These are phyloP conservation scores for Rhododendron williamsianum DNA, from an alignment of 148 eudicot genomes.

Conservation along the genomic window DNA sequence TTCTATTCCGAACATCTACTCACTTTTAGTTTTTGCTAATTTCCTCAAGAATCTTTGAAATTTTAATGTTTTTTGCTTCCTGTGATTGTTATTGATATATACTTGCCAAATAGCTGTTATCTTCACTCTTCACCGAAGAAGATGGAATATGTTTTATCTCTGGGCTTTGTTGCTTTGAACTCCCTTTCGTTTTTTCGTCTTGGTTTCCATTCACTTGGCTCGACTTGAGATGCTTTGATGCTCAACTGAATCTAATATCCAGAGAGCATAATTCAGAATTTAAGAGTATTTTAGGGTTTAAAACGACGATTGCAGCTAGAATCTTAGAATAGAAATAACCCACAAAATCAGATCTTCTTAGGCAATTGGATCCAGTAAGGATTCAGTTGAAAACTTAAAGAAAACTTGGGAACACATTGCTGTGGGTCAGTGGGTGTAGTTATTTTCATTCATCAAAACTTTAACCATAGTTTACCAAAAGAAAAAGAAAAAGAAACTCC, in stretches of 20 bases:
- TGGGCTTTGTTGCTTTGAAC: background rate
- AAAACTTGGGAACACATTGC: background rate
- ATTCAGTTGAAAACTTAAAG: background rate
- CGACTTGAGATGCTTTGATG: background rate
- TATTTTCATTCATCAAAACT: background rate
- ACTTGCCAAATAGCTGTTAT: background rate
- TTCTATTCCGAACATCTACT: background rate
- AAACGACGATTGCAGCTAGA: background rate
- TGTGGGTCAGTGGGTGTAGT: background rate
- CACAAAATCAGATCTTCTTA: background rate
- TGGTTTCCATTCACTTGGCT: background rate
- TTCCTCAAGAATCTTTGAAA: conserved; percentile 8
- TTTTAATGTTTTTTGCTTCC: background rate
- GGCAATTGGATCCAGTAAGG: background rate
- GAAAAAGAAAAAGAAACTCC: background rate
- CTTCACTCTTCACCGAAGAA: background rate
- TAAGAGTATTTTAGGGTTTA: background rate
- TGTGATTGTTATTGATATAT: background rate
- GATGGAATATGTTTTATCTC: no score
- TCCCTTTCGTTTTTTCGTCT: background rate
- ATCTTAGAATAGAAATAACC: background rate
- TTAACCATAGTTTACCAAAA: background rate
- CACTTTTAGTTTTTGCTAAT: background rate
- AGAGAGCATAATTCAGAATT: background rate
- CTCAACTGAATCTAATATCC: background rate